Evolutionary conservation across 176 grass and related monocot species (phyloP).

Genomic region (Stipa capillata): DNA sequence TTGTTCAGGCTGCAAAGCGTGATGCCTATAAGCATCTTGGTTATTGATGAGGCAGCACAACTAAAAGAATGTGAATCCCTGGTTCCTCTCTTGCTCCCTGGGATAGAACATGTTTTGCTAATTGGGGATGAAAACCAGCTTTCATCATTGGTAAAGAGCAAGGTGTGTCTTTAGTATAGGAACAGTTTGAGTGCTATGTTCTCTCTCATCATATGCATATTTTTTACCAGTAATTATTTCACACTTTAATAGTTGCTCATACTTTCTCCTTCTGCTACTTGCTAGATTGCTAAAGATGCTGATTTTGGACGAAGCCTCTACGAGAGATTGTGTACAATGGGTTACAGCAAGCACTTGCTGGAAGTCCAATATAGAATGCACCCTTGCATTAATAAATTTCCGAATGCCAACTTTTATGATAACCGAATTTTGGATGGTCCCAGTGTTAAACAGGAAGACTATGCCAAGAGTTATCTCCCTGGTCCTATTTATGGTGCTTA

Average conservation of each 20-base stretch:
- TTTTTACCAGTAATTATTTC: not conserved
- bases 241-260: not conserved
- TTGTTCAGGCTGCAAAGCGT: constrained; percentile 39
- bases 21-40: constrained; percentile 54
- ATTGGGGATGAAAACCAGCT: constrained; percentile 89
- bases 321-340: constrained; percentile 42
- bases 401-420: constrained; percentile 51
- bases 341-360: constrained; percentile 47
- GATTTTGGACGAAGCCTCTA: constrained; percentile 69
- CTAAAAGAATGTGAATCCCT: constrained; percentile 80
- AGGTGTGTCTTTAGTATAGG: constrained; percentile 31
- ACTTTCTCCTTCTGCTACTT: constrained; percentile 6
- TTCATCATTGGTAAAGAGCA: constrained; percentile 78
- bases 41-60: constrained; percentile 87
- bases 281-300: constrained; percentile 50
- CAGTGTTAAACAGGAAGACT: constrained; percentile 33
- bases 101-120: constrained; percentile 60
- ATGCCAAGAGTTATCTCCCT: constrained; percentile 29
- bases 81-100: constrained; percentile 50
- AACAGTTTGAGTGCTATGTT: not conserved
- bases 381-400: constrained; percentile 55
- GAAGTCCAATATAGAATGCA: constrained; percentile 73
- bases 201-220: not conserved
- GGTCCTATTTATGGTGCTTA: constrained; percentile 43
- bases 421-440: constrained; percentile 33